These are phyloP conservation scores for Pichia nakasei DNA, from an alignment of 805 yeast genomes.

Conservation along the genomic window DNA sequence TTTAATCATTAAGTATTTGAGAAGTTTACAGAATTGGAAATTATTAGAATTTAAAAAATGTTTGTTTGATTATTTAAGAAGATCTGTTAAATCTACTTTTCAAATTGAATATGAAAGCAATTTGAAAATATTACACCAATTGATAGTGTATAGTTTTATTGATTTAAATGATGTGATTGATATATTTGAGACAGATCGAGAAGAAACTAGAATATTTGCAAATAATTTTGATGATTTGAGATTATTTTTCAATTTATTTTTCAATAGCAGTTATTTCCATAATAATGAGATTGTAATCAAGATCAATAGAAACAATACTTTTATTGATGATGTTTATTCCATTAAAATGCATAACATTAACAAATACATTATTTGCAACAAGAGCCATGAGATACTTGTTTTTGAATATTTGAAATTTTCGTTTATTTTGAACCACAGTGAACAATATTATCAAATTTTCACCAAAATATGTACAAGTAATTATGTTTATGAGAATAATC, in stretches of 20 bases:
- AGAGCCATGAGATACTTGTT: not conserved
- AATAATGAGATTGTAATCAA: not conserved
- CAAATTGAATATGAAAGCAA: slow-evolving; percentile 29
- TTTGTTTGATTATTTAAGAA: slow-evolving; percentile 19
- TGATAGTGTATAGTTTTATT: slow-evolving; percentile 31
- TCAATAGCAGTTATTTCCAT: slow-evolving; percentile 9
- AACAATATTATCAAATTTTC: slow-evolving; percentile 14
- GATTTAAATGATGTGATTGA: slow-evolving; percentile 27
- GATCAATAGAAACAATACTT: not conserved
- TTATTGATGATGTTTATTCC: slow-evolving; percentile 10
- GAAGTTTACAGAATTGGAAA: slow-evolving; percentile 32
- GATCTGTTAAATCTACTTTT: slow-evolving; percentile 23
- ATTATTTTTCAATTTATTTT: slow-evolving; percentile 21
- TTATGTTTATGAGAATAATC: not conserved
- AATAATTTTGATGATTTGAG: not conserved
- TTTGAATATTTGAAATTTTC: slow-evolving; percentile 11
- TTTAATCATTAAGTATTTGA: slow-evolving; percentile 14
- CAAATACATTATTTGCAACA: not conserved
- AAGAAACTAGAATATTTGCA: not conserved
- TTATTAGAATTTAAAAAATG: slow-evolving; percentile 23
- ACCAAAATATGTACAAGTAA: slow-evolving; percentile 2
- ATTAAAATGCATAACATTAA: not conserved
- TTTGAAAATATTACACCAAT: slow-evolving; percentile 28
- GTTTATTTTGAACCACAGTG: slow-evolving; percentile 12
- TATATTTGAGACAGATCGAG: slow-evolving; percentile 14